phyloP scores from a whole-genome alignment of 371 early-diverging fungal species.

The Mucor piriformis region DNA sequence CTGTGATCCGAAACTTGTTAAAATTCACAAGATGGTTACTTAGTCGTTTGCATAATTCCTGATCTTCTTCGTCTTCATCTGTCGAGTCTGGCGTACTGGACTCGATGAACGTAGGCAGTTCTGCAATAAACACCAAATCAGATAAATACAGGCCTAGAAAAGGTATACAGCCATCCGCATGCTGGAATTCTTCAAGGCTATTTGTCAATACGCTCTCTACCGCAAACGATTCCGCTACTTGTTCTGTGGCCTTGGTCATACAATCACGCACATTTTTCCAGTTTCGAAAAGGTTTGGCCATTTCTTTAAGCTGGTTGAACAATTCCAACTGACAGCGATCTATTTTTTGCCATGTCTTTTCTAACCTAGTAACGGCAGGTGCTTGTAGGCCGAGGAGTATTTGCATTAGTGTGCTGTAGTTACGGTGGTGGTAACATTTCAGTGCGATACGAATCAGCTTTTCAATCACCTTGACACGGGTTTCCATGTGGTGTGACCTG shows the following conservation, averaged over 20 bases:
- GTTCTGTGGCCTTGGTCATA: conserved; percentile 54
- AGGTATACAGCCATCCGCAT: conserved; percentile 49
- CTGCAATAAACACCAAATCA: conserved; percentile 67
- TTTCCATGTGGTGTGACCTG: conserved; percentile 31
- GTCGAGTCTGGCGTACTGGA: conserved; percentile 3
- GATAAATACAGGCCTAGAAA: conserved; percentile 68
- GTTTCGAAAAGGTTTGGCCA: conserved; percentile 60
- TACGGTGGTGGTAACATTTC: conserved; percentile 64
- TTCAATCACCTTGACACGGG: conserved; percentile 43
- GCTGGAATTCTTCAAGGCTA: conserved; percentile 15
- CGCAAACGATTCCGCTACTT: conserved; percentile 46
- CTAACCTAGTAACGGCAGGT: conserved; percentile 52
- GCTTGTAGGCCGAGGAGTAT: conserved; percentile 61
- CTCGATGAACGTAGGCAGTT: conserved; percentile 60
- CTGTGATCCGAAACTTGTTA: conserved; percentile 66
- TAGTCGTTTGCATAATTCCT: conserved; percentile 27
- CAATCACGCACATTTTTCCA: conserved; percentile 61
- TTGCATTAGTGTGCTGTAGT: conserved; percentile 63
- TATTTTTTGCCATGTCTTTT: conserved; percentile 58
- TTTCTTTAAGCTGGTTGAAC: conserved; percentile 54
- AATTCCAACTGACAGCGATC: conserved; percentile 50
- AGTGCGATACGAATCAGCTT: conserved; percentile 54
- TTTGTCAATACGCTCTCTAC: conserved; percentile 45
- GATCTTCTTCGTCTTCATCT: conserved; percentile 27
- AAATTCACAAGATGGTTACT: conserved; percentile 58